Evolutionary conservation across 1,284 basidiomycete genomes (phyloP).

Genomic region (Ceratobasidium sp.): DNA sequence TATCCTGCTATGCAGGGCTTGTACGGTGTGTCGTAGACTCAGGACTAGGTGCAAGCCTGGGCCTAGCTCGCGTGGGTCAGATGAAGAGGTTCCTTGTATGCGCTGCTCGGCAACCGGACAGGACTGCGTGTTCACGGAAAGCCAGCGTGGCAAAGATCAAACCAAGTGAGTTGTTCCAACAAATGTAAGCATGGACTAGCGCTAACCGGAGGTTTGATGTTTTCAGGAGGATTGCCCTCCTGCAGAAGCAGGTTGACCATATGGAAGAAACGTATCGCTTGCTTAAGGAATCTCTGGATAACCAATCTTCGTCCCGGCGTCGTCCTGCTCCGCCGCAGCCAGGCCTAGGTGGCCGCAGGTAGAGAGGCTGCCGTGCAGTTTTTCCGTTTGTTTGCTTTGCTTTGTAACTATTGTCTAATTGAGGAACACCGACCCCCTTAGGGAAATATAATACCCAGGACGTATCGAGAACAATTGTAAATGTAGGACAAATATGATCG

Average conservation of each 20-base stretch:
- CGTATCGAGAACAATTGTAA: no score
- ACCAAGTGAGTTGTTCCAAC: not conserved
- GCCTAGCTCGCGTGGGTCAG: not conserved
- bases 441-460: not conserved
- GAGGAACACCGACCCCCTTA: not conserved
- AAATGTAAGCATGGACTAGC: not conserved
- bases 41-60: not conserved
- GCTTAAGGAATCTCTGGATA: not conserved
- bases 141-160: conserved; percentile 1
- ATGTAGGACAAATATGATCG: not conserved
- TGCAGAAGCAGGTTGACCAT: conserved; percentile 10
- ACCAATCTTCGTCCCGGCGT: not conserved
- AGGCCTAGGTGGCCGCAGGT: not conserved
- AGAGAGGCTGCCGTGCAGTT: not conserved
- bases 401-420: not conserved
- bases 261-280: conserved; percentile 11
- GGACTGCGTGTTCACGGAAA: not conserved
- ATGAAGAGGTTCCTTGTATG: conserved; percentile 1
- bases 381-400: not conserved
- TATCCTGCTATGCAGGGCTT: not conserved
- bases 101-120: not conserved
- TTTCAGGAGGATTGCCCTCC: conserved; percentile 2
- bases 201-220: not conserved
- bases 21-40: not conserved
- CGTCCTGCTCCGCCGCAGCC: not conserved